Evolutionary conservation across 495 filamentous ascomycete species (phyloP).

Genomic region (Schizothecium vesticola): DNA sequence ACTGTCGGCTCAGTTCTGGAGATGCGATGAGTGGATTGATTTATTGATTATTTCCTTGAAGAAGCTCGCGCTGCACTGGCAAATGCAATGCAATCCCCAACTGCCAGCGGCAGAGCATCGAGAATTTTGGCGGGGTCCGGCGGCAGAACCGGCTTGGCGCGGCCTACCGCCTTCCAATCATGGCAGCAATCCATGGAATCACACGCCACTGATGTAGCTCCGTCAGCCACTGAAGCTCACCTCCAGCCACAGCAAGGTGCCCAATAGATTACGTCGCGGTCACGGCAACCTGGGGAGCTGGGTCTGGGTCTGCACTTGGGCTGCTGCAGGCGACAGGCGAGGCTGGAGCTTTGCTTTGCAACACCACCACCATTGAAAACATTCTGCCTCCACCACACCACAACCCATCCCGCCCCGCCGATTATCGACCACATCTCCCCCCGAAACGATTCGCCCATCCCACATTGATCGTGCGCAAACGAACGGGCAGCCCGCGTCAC

Average conservation of each 20-base stretch:
- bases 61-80: neutral
- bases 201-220: slow-evolving; percentile 10
- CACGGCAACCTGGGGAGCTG: slow-evolving; percentile 28
- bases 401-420: neutral
- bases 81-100: neutral
- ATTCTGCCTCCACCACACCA: neutral
- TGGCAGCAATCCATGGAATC: neutral
- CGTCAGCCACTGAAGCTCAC: neutral
- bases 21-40: neutral
- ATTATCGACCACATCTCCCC: neutral
- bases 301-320: slow-evolving; percentile 17
- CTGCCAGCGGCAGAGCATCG: neutral
- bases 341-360: slow-evolving; percentile 15
- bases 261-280: slow-evolving; percentile 27
- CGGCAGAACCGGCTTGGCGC: slow-evolving; percentile 18
- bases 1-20: neutral
- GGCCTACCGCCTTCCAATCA: slow-evolving; percentile 20
- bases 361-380: neutral
- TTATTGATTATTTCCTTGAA: neutral
- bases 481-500: neutral
- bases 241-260: slow-evolving; percentile 13
- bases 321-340: slow-evolving; percentile 11
- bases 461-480: neutral
- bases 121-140: slow-evolving; percentile 33
- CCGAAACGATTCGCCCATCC: neutral